Evolutionary conservation across 2,329 filamentous ascomycete species (phyloP).

Genomic region (Fusarium tupiense): DNA sequence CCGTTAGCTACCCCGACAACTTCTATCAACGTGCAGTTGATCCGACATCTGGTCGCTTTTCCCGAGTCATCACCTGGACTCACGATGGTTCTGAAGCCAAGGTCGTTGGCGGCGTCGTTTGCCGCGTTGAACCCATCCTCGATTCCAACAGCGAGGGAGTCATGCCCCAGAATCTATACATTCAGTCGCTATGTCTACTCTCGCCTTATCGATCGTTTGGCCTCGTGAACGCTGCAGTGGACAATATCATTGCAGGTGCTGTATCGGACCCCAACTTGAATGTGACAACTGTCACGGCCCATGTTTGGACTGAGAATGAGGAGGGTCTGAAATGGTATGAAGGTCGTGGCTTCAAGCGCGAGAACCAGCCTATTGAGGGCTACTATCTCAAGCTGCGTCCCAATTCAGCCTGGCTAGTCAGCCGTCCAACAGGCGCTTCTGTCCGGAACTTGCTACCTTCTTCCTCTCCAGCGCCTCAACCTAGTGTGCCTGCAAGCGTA

Average conservation of each 20-base stretch:
- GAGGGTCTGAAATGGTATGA: conserved; percentile 72
- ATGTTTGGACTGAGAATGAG: conserved; percentile 74
- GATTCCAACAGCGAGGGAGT: conserved; percentile 14
- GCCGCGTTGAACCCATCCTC: conserved; percentile 62
- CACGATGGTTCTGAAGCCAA: conserved; percentile 57
- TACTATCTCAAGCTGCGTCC: conserved; percentile 73
- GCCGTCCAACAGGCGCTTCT: conserved; percentile 53
- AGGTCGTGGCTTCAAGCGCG: conserved; percentile 63
- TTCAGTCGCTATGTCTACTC: conserved; percentile 71
- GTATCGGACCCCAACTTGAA: conserved; percentile 49
- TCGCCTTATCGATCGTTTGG: conserved; percentile 71
- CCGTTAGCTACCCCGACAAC: conserved; percentile 69
- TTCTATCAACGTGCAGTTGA: conserved; percentile 69
- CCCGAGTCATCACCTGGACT: conserved; percentile 68
- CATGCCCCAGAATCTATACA: conserved; percentile 63
- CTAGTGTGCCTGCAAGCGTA: conserved; percentile 36
- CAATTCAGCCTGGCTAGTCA: conserved; percentile 69
- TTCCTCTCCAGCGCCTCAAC: conserved; percentile 27
- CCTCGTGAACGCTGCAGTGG: conserved; percentile 66
- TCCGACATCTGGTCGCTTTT: conserved; percentile 63
- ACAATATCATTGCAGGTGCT: conserved; percentile 58
- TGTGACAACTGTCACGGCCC: conserved; percentile 64
- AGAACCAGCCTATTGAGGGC: conserved; percentile 58
- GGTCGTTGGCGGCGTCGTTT: conserved; percentile 70
- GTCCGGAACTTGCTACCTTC: conserved; percentile 36